Evolutionary conservation across 176 grass and related monocot genomes (phyloP).

Genomic region (Oryza australiensis): DNA sequence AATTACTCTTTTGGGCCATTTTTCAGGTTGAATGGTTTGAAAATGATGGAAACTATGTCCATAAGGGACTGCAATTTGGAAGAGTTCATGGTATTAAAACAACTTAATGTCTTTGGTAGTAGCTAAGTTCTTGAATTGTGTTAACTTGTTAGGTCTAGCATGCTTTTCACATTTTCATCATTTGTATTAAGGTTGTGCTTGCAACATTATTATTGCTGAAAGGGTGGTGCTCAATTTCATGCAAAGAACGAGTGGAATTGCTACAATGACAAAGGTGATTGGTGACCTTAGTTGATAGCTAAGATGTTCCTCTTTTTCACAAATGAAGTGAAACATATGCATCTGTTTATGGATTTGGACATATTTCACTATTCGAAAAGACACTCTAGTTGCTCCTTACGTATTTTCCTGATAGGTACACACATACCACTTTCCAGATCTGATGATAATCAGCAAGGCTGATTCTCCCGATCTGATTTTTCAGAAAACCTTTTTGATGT

Average conservation of each 20-base stretch:
- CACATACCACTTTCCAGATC: neutral
- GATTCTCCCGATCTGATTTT: conserved; percentile 3
- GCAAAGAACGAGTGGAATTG: conserved; percentile 99
- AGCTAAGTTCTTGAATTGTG: neutral
- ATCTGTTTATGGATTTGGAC: neutral
- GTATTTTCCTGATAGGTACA: neutral
- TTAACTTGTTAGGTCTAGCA: neutral
- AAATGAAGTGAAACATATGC: conserved; percentile 3
- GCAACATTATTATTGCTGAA: conserved; percentile 87
- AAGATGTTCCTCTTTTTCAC: neutral
- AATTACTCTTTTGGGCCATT: neutral
- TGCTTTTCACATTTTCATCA: neutral
- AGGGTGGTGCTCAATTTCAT: conserved; percentile 98
- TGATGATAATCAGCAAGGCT: neutral
- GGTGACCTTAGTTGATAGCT: neutral
- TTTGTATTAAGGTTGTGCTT: conserved; percentile 64
- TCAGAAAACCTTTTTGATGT: neutral
- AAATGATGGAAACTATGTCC: conserved; percentile 67
- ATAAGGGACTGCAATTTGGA: conserved; percentile 86
- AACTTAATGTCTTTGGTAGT: neutral
- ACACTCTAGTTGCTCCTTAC: neutral
- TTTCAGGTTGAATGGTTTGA: conserved; percentile 83
- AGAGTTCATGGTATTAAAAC: conserved; percentile 77
- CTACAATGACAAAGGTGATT: conserved; percentile 88
- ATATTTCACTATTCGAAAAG: conserved; percentile 13